Conservation (phyloP, 768 basidiomycete species). For the Russula virescens region DNA sequence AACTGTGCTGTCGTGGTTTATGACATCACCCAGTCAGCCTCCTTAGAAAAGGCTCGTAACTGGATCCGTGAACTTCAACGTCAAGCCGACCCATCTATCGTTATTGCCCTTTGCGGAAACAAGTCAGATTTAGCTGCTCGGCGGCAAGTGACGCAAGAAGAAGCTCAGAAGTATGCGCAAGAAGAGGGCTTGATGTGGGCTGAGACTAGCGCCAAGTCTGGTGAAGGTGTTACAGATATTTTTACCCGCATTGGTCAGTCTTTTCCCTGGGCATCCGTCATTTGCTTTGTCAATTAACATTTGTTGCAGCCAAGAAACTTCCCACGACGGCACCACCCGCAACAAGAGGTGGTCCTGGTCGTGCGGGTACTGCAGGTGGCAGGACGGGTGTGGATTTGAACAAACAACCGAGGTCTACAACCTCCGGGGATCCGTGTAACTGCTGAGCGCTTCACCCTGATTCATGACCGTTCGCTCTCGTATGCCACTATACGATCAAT, state of each 20-base stretch:
- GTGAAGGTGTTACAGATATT: constrained; percentile 79
- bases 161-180: constrained; percentile 87
- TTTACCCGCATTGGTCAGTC: constrained; percentile 78
- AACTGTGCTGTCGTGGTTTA: constrained; percentile 93
- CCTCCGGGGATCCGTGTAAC: constrained; percentile 66
- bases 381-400: constrained; percentile 77
- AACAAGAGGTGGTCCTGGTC: constrained; percentile 48
- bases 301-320: constrained; percentile 70
- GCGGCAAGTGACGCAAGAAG: constrained; percentile 80
- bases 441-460: constrained; percentile 41
- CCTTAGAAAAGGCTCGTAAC: constrained; percentile 89
- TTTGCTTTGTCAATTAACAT: neutral
- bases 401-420: constrained; percentile 48
- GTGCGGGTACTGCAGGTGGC: constrained; percentile 44
- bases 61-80: constrained; percentile 98
- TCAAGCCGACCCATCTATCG: constrained; percentile 94
- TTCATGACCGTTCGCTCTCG: constrained; percentile 7
- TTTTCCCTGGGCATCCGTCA: neutral
- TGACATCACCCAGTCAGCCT: constrained; percentile 90
- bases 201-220: constrained; percentile 87
- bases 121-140: constrained; percentile 84
- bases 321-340: constrained; percentile 72
- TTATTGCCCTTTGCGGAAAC: constrained; percentile 95
- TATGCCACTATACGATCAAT: constrained; percentile 5
- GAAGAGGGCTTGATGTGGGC: constrained; percentile 92